Conservation (phyloP, 306 rosid genomes). For the Hylodesmum podocarpum region DNA sequence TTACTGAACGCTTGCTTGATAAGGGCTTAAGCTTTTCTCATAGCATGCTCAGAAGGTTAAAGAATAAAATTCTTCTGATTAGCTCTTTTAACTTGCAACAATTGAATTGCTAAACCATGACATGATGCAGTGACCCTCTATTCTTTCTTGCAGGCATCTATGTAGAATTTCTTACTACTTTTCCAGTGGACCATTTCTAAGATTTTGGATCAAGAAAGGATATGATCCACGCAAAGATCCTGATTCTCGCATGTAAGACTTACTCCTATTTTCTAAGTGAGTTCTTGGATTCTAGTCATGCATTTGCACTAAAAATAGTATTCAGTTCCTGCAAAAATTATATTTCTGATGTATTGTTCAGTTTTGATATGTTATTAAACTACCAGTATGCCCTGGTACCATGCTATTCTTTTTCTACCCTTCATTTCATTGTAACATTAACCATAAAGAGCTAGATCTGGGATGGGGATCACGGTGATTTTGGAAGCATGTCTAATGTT, state of each 20-base stretch:
- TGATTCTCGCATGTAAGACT: conserved; percentile 77
- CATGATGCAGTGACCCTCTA: conserved; percentile 18
- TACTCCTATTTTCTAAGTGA: conserved; percentile 5
- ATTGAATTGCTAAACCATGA: conserved; percentile 26
- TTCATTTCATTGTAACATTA: background rate
- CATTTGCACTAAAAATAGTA: conserved; percentile 10
- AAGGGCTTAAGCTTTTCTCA: conserved; percentile 63
- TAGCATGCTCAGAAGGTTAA: conserved; percentile 74
- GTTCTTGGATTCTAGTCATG: background rate
- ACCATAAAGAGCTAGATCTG: background rate
- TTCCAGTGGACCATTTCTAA: conserved; percentile 87
- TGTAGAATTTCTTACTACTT: conserved; percentile 92
- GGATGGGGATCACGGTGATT: background rate
- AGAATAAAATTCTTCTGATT: conserved; percentile 2
- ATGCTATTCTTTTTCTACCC: background rate
- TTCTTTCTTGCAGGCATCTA: conserved; percentile 71
- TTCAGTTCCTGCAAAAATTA: conserved; percentile 1
- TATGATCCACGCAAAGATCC: conserved; percentile 91
- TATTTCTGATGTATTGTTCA: conserved; percentile 11
- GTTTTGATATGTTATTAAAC: conserved; percentile 4
- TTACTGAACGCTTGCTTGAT: conserved; percentile 60
- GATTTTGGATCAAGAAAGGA: conserved; percentile 95
- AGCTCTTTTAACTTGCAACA: conserved; percentile 10
- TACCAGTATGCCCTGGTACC: background rate
- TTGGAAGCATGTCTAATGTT: background rate